phyloP scores from a whole-genome alignment of 805 yeast species.

The Kuraishia floccosa region DNA sequence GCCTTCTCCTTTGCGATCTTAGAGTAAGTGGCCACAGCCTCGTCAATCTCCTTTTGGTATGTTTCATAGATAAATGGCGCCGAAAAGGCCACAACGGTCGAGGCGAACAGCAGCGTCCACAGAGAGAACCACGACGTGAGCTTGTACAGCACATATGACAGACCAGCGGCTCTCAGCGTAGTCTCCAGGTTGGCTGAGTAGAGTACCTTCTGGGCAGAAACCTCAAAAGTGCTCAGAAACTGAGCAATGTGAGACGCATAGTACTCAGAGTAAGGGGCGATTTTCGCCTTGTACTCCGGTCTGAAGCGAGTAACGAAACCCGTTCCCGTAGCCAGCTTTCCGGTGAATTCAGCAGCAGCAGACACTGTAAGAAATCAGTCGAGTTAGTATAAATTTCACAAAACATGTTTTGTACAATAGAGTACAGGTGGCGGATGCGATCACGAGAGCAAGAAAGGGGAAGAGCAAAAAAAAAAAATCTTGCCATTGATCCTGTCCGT shows the following conservation, averaged over 20 bases:
- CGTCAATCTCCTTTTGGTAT: slow-evolving; percentile 71
- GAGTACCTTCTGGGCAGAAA: slow-evolving; percentile 39
- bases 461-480: background rate
- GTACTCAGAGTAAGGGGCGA: slow-evolving; percentile 14
- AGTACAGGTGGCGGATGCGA: too few species aligned
- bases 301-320: slow-evolving; percentile 74
- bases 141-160: slow-evolving; percentile 53
- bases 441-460: slow-evolving; percentile 1
- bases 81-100: slow-evolving; percentile 56
- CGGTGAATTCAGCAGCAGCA: slow-evolving; percentile 67
- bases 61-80: slow-evolving; percentile 64
- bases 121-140: slow-evolving; percentile 69
- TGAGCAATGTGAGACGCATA: slow-evolving; percentile 22
- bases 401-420: too few species aligned
- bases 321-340: slow-evolving; percentile 62
- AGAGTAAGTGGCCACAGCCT: slow-evolving; percentile 34
- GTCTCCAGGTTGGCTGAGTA: slow-evolving; percentile 62
- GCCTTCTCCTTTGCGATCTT: slow-evolving; percentile 40
- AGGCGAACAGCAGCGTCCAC: slow-evolving; percentile 48
- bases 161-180: slow-evolving; percentile 64
- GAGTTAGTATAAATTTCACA: background rate
- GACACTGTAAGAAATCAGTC: slow-evolving; percentile 24
- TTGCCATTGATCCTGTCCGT: too few species aligned
- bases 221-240: slow-evolving; percentile 38
- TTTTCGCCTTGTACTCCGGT: slow-evolving; percentile 34